phyloP scores from a whole-genome alignment of 805 yeast species.

The Kluyveromyces nonfermentans region DNA sequence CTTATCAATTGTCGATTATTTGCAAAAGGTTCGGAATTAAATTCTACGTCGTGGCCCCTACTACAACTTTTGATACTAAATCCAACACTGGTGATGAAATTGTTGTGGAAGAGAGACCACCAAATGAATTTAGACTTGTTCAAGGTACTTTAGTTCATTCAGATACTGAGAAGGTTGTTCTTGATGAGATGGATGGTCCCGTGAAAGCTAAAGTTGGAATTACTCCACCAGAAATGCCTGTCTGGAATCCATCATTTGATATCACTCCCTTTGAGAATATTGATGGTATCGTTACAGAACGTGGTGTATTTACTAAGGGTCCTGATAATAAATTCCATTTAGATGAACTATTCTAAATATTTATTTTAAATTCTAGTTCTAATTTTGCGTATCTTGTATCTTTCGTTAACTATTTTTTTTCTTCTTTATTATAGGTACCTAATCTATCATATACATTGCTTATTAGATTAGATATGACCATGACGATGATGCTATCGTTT shows the following conservation, averaged over 20 bases:
- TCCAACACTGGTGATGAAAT: conserved; percentile 66
- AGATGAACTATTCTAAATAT: conserved; percentile 13
- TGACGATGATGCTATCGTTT: too few relatives aligned
- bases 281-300: conserved; percentile 86
- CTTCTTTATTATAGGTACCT: too few relatives aligned
- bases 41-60: conserved; percentile 93
- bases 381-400: too few relatives aligned
- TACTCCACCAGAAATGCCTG: conserved; percentile 77
- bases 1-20: conserved; percentile 78
- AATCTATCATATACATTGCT: too few relatives aligned
- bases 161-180: conserved; percentile 16
- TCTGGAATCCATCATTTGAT: conserved; percentile 97
- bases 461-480: too few relatives aligned
- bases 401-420: too few relatives aligned
- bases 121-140: conserved; percentile 65
- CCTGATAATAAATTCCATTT: conserved; percentile 43
- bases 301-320: conserved; percentile 45
- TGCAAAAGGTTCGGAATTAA: conserved; percentile 55
- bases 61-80: conserved; percentile 71
- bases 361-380: not conserved
- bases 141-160: conserved; percentile 51
- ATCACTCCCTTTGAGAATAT: conserved; percentile 78
- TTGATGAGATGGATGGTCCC: conserved; percentile 24
- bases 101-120: conserved; percentile 80
- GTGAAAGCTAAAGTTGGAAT: conserved; percentile 50